Conservation (phyloP, 805 yeast genomes). For the Kodamaea sagamina region DNA sequence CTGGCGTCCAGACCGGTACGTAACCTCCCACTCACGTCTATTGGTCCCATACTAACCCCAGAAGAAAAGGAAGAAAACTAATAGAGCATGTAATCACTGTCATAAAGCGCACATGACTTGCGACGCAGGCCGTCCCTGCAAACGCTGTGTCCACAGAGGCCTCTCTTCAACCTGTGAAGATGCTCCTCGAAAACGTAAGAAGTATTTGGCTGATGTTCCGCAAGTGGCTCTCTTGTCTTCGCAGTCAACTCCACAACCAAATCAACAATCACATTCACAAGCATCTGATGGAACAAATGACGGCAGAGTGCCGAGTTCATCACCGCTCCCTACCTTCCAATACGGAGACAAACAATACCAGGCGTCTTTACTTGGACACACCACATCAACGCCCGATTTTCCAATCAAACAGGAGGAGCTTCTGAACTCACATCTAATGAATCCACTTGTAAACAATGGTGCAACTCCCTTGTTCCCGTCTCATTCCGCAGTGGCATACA, state of each 20-base stretch:
- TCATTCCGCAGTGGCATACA: slow-evolving; percentile 6
- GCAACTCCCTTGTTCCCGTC: slow-evolving; percentile 6
- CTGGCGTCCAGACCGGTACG: slow-evolving; percentile 9
- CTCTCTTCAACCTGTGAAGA: slow-evolving; percentile 73
- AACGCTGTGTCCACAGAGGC: slow-evolving; percentile 72
- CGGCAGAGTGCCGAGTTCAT: background rate
- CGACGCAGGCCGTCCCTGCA: slow-evolving; percentile 81
- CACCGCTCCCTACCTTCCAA: slow-evolving; percentile 2
- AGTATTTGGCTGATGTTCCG: slow-evolving; percentile 70
- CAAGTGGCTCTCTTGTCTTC: slow-evolving; percentile 17
- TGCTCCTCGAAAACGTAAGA: slow-evolving; percentile 85
- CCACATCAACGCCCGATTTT: slow-evolving; percentile 9
- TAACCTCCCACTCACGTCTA: background rate
- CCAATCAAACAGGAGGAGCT: slow-evolving; percentile 9
- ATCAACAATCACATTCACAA: slow-evolving; percentile 4
- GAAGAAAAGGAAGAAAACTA: slow-evolving; percentile 61
- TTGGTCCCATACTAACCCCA: slow-evolving; percentile 2
- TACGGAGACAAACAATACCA: slow-evolving; percentile 3
- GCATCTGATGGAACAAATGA: background rate
- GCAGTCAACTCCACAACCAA: background rate
- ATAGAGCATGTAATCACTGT: slow-evolving; percentile 89
- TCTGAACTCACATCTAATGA: background rate
- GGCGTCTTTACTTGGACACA: slow-evolving; percentile 4
- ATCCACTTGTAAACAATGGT: background rate
- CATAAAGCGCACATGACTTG: slow-evolving; percentile 91